Base-by-base conservation (phyloP, 192 early-diverging fungal genomes). In the Umbelopsis sp. region DNA sequence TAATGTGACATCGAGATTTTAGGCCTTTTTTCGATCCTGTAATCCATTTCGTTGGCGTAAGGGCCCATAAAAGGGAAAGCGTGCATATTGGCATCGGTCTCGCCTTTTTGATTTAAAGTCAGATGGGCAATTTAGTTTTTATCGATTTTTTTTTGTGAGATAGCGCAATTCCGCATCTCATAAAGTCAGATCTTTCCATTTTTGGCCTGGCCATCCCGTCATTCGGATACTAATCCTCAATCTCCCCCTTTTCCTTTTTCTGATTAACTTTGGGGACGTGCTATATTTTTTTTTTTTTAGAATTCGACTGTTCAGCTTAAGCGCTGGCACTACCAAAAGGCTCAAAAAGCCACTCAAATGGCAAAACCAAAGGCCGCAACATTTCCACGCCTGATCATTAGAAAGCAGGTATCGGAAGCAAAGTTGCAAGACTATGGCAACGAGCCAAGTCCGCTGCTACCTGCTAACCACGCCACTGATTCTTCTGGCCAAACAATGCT, bases 361-460 rank as follows among this genome's bases (percentile, higher is more conserved):
- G 55, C 55, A 61, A 61, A 61, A 30, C 55, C 55, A 33, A 61
- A 61, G 55, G 55, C 55, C 11, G 55, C 55, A 61, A 61, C 55
- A 35, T 61, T 61, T 61, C 55, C 55, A 4, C 27, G 55, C 6
- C 37, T 41, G 5, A 10, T 6, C 37, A 61, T 33, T 61, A 33
- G 33, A 12, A 35, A n/a, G 9, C 11, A 22, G 30, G 11, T 4
- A 61, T 61, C 13, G 27, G 10, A 25, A 27, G 18, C 55, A 9
- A 12, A 53, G 23, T 20, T 25, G 3, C n/a, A 12, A 35, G 2
- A 11, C 25, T 18, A 61, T 30, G 13, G 16, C 25, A 22, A 18
- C 55, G 27, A 30, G 18, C 30, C 21, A 4, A 35, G 6, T 35
- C 15, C 55, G 12, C 1, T 35, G 12, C 18, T 61, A 3, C 55